A percentile compares a stretch with the other conserved stretches of the same genome.
These are phyloP conservation scores for Psidium guajava DNA, from an alignment of 345 rosid species.

Conservation along the genomic window DNA sequence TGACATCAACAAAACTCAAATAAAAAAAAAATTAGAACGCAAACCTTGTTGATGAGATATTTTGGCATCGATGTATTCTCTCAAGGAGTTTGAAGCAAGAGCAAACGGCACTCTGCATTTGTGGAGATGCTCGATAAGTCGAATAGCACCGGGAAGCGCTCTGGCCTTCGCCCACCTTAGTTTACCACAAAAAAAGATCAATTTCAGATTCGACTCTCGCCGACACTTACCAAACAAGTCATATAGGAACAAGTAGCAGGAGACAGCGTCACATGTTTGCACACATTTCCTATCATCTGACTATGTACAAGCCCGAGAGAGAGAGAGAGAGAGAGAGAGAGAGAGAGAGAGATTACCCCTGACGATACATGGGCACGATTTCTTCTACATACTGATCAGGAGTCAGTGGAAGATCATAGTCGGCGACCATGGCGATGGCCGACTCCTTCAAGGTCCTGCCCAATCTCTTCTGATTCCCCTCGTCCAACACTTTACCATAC, in stretches of 20 bases:
- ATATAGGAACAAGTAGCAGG: not conserved
- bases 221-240: not conserved
- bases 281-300: not conserved
- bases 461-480: constrained; percentile 12
- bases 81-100: constrained; percentile 34
- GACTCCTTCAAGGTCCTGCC: constrained; percentile 27
- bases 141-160: constrained; percentile 32
- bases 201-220: not conserved
- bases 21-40: not conserved
- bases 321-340: not conserved
- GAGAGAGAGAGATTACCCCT: constrained; percentile 9
- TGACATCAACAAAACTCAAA: not conserved
- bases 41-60: constrained; percentile 20
- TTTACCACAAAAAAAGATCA: not conserved
- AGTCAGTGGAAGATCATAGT: constrained; percentile 27
- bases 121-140: constrained; percentile 26
- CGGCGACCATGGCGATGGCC: constrained; percentile 20
- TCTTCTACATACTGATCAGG: constrained; percentile 18
- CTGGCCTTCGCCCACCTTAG: constrained; percentile 23
- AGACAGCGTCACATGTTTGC: not conserved
- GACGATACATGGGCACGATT: constrained; percentile 27
- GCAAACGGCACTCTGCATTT: constrained; percentile 24
- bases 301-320: not conserved
- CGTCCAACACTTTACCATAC: constrained; percentile 22
- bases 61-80: constrained; percentile 25